Conservation (phyloP, 2,329 filamentous ascomycete genomes). For the Colletotrichum musae region DNA sequence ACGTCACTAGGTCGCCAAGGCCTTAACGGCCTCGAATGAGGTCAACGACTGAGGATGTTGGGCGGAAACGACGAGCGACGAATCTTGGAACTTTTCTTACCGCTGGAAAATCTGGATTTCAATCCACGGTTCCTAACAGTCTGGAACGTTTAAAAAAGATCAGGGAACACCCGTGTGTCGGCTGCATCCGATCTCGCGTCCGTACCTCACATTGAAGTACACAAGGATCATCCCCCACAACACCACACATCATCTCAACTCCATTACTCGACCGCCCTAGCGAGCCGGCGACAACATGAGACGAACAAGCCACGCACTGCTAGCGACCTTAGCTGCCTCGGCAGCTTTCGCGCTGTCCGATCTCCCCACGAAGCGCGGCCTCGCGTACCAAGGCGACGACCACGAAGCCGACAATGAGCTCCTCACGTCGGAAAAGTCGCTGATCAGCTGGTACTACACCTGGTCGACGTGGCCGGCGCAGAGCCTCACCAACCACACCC, state of each 20-base stretch:
- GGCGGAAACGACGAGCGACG: neutral
- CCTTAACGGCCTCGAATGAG: slow-evolving; percentile 27
- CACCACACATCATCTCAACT: neutral
- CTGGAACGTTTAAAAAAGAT: neutral
- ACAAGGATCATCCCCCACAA: slow-evolving; percentile 33
- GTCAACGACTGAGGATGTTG: slow-evolving; percentile 25
- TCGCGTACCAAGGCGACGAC: slow-evolving; percentile 38
- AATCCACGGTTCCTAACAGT: neutral
- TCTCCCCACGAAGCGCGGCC: slow-evolving; percentile 32
- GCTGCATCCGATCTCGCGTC: slow-evolving; percentile 26
- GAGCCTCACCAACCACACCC: slow-evolving; percentile 43
- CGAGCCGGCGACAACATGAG: slow-evolving; percentile 12
- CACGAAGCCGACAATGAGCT: slow-evolving; percentile 50
- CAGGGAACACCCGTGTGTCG: slow-evolving; percentile 6
- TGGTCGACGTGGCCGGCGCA: slow-evolving; percentile 54
- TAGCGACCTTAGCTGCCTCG: slow-evolving; percentile 16
- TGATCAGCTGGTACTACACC: slow-evolving; percentile 60
- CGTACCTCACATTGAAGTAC: slow-evolving; percentile 14
- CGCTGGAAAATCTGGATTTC: neutral
- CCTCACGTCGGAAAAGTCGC: slow-evolving; percentile 53
- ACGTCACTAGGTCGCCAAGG: slow-evolving; percentile 34
- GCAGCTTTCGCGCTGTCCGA: slow-evolving; percentile 26
- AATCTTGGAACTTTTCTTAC: neutral
- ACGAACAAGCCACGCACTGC: slow-evolving; percentile 14
- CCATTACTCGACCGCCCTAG: neutral